Percentiles rank a stretch among this genome's conserved stretches.
phyloP scores from a whole-genome alignment of 2,329 filamentous ascomycete species.

The Parasarocladium wereldwijsianum region DNA sequence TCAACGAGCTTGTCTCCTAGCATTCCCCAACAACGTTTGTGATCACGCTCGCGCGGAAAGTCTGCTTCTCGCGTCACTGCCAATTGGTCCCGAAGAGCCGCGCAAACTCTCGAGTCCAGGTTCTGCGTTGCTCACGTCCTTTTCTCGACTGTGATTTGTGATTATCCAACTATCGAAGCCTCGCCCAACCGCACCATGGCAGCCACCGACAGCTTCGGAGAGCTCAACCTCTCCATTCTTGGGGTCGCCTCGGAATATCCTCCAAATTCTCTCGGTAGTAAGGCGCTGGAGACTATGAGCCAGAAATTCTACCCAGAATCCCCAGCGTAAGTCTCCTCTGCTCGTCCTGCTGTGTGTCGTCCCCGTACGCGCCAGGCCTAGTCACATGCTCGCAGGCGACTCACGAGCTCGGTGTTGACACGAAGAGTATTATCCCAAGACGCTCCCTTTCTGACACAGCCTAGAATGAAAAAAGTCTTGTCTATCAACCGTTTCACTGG shows the following conservation, averaged over 20 bases:
- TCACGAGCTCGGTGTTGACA: too few species aligned
- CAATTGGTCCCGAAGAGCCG: too few species aligned
- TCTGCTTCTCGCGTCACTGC: too few species aligned
- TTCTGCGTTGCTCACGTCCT: too few species aligned
- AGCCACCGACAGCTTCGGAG: conserved; percentile 24
- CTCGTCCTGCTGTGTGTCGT: background rate
- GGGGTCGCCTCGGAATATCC: conserved; percentile 48
- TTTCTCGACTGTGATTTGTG: too few species aligned
- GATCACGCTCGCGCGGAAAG: too few species aligned
- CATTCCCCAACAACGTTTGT: too few species aligned
- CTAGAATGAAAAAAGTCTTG: conserved; percentile 48
- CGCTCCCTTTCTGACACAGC: background rate
- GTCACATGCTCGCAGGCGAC: background rate
- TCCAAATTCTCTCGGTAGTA: conserved; percentile 33
- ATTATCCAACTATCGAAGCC: conserved; percentile 13
- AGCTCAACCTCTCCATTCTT: conserved; percentile 44
- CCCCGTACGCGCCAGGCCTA: background rate
- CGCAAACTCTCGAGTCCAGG: too few species aligned
- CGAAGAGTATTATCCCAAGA: too few species aligned
- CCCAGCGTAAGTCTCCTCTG: conserved; percentile 37
- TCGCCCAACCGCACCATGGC: conserved; percentile 18
- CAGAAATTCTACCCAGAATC: conserved; percentile 44
- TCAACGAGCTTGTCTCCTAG: too few species aligned
- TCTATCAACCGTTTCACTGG: conserved; percentile 50
- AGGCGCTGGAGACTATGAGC: conserved; percentile 35